A percentile compares a stretch with the other conserved stretches of the same genome.
These are phyloP conservation scores for Candida sp. DNA, from an alignment of 1,139 yeast species.

Conservation along the genomic window DNA sequence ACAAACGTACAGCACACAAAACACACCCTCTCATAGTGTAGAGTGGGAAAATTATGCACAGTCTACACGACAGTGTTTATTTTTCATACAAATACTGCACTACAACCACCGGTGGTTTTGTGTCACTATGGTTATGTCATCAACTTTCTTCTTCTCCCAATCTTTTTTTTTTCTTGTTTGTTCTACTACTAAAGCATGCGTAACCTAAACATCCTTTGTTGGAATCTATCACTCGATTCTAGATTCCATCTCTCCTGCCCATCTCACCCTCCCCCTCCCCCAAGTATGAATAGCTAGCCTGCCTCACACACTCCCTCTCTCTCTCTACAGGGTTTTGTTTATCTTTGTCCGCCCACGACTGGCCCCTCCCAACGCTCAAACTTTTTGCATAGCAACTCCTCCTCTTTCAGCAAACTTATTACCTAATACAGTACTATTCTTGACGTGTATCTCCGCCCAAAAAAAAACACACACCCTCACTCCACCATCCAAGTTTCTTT, in stretches of 20 bases:
- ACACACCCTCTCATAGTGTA: not conserved
- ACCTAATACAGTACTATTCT: not conserved
- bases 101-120: not conserved
- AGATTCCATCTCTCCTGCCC: not conserved
- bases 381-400: not conserved
- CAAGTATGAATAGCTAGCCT: too few relatives aligned
- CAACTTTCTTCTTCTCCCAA: not conserved
- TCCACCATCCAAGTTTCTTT: too few relatives aligned
- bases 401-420: too few relatives aligned
- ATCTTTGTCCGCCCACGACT: not conserved
- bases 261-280: not conserved
- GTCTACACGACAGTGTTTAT: conserved; percentile 1
- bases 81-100: not conserved
- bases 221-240: not conserved
- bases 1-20: not conserved
- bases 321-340: not conserved
- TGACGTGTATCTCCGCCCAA: not conserved
- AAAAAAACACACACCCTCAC: not conserved
- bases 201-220: not conserved
- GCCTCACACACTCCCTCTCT: not conserved
- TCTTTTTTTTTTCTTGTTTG: not conserved
- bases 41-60: not conserved
- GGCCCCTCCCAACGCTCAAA: not conserved
- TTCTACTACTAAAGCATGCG: not conserved
- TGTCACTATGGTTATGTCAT: not conserved